Conservation (phyloP, 225 moss, liverwort and hornwort genomes). For the Takakia lepidozioides region DNA sequence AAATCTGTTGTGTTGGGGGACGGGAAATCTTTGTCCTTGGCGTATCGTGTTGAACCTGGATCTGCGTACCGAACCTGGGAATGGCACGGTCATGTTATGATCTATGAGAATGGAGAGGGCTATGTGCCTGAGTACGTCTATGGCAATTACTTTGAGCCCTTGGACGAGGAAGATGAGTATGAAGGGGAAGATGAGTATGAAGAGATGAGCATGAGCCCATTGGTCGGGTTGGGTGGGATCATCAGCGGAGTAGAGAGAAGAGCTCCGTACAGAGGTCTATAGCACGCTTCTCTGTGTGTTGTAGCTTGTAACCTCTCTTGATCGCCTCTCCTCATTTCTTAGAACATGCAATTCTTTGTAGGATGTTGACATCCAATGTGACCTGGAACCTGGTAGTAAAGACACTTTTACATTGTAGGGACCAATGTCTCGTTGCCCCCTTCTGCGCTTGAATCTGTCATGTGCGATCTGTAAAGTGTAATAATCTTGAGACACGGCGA, state of each 20-base stretch:
- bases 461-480: too few relatives aligned
- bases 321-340: slow-evolving; percentile 1
- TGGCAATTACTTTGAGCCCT: slow-evolving; percentile 78
- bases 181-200: slow-evolving; percentile 34
- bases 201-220: slow-evolving; percentile 22
- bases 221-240: slow-evolving; percentile 58
- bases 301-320: slow-evolving; percentile 11
- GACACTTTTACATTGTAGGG: too few relatives aligned
- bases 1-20: slow-evolving; percentile 59
- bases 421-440: too few relatives aligned
- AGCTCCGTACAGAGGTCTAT: slow-evolving; percentile 12
- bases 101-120: slow-evolving; percentile 71
- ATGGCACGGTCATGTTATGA: slow-evolving; percentile 89
- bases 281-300: neutral
- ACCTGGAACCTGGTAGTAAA: too few relatives aligned
- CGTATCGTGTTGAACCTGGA: slow-evolving; percentile 58
- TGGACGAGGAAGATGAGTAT: slow-evolving; percentile 42
- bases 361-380: slow-evolving; percentile 11
- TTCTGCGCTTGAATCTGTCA: too few relatives aligned
- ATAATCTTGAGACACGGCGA: too few relatives aligned
- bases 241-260: slow-evolving; percentile 40
- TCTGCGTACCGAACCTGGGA: slow-evolving; percentile 80
- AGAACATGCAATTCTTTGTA: slow-evolving; percentile 20
- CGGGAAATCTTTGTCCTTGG: slow-evolving; percentile 63
- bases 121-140: slow-evolving; percentile 81